These are phyloP conservation scores for Pseudogymnoascus pannorum DNA, from an alignment of 2,329 filamentous ascomycete genomes.

Conservation along the genomic window DNA sequence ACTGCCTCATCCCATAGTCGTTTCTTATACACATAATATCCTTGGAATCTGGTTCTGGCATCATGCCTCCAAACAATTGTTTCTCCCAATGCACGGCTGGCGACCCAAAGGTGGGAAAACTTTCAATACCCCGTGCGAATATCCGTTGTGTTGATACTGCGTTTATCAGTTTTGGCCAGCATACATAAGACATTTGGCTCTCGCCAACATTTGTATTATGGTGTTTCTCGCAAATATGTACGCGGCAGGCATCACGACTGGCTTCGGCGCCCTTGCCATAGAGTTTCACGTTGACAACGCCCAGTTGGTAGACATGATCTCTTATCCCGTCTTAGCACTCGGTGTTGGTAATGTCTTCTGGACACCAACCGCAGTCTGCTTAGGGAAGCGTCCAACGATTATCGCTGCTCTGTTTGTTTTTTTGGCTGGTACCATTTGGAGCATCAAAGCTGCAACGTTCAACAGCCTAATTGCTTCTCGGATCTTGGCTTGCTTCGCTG, in stretches of 20 bases:
- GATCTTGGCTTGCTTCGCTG: constrained; percentile 28
- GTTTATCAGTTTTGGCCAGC: constrained; percentile 18
- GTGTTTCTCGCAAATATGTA: constrained; percentile 17
- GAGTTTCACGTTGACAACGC: constrained; percentile 16
- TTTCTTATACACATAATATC: background rate
- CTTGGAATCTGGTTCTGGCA: background rate
- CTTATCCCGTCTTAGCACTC: constrained; percentile 20
- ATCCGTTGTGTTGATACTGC: background rate
- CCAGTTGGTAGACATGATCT: constrained; percentile 16
- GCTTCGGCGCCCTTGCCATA: constrained; percentile 16
- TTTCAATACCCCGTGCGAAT: background rate
- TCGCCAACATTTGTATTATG: constrained; percentile 18
- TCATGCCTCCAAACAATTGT: background rate
- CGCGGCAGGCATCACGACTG: constrained; percentile 16
- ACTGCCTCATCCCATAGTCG: background rate
- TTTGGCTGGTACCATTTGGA: constrained; percentile 28
- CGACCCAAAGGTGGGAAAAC: constrained; percentile 15
- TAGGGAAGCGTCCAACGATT: constrained; percentile 33
- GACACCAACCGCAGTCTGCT: constrained; percentile 14
- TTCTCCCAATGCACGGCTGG: constrained; percentile 11
- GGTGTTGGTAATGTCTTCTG: constrained; percentile 11
- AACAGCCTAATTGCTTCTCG: constrained; percentile 29
- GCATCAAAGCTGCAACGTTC: constrained; percentile 26
- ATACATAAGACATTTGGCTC: constrained; percentile 16
- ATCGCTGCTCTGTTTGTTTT: constrained; percentile 29